A percentile compares a stretch with the other conserved stretches of the same genome.
Evolutionary conservation across 352 stramenopile species (phyloP).

Genomic region (Phytophthora colocasiae): DNA sequence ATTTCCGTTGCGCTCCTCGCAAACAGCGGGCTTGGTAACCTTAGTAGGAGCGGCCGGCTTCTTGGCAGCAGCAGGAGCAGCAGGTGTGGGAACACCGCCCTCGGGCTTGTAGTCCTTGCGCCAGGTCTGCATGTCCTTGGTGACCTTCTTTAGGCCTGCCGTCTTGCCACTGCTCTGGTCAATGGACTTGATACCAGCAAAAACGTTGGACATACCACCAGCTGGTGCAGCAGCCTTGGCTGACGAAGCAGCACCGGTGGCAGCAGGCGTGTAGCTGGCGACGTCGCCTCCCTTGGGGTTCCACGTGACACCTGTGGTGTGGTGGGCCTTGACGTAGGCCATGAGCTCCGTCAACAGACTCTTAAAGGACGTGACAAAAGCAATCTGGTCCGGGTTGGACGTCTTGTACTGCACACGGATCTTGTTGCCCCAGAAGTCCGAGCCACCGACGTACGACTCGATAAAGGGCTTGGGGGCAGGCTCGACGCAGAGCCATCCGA

Average conservation of each 20-base stretch:
- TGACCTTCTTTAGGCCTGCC: slow-evolving; percentile 94
- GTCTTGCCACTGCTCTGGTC: slow-evolving; percentile 93
- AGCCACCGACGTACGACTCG: slow-evolving; percentile 94
- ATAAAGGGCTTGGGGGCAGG: slow-evolving; percentile 94
- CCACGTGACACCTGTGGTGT: slow-evolving; percentile 95
- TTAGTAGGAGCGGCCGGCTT: slow-evolving; percentile 48
- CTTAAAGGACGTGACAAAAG: slow-evolving; percentile 96
- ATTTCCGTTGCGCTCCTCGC: slow-evolving; percentile 94
- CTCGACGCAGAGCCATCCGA: slow-evolving; percentile 84
- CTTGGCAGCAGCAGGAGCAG: slow-evolving; percentile 28
- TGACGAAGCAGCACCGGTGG: slow-evolving; percentile 20
- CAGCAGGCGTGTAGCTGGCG: slow-evolving; percentile 46
- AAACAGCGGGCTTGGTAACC: slow-evolving; percentile 58
- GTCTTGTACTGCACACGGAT: slow-evolving; percentile 97
- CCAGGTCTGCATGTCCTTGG: slow-evolving; percentile 98
- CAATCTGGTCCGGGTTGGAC: slow-evolving; percentile 90
- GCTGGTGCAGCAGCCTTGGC: slow-evolving; percentile 37
- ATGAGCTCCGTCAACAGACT: slow-evolving; percentile 91
- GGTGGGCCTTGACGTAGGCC: slow-evolving; percentile 95
- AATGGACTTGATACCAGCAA: slow-evolving; percentile 88
- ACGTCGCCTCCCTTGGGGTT: slow-evolving; percentile 89
- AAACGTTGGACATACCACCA: slow-evolving; percentile 82
- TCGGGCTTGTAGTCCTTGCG: slow-evolving; percentile 93
- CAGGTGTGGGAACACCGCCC: slow-evolving; percentile 26
- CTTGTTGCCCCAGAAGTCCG: slow-evolving; percentile 98